Conservation (phyloP, 148 eudicot species). For the Fagopyrum esculentum region DNA sequence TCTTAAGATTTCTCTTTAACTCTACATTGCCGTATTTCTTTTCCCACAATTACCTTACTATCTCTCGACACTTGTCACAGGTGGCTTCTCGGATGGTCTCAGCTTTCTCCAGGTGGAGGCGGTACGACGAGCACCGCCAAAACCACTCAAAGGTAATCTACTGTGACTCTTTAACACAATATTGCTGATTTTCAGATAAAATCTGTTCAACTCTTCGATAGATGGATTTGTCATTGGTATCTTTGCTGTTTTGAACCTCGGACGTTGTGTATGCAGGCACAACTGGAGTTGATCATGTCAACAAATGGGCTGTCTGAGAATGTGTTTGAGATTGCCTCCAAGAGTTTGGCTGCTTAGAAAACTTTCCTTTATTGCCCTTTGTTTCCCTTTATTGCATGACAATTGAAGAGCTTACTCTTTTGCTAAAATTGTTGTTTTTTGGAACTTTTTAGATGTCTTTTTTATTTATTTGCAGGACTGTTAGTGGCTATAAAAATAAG, state of each 20-base stretch:
- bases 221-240: not conserved
- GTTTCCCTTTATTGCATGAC: not conserved
- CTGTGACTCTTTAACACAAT: no score
- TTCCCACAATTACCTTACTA: not conserved
- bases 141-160: slow-evolving; percentile 64
- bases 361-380: not conserved
- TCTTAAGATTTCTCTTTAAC: not conserved
- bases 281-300: slow-evolving; percentile 80
- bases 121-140: slow-evolving; percentile 81
- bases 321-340: slow-evolving; percentile 89
- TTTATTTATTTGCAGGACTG: not conserved
- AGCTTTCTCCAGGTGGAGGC: slow-evolving; percentile 92
- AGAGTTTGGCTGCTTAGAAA: slow-evolving; percentile 75
- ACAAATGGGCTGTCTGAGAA: slow-evolving; percentile 85
- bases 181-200: no score
- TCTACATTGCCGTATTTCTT: not conserved
- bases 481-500: not conserved
- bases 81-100: slow-evolving; percentile 97
- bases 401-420: not conserved
- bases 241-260: not conserved
- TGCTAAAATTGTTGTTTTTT: not conserved
- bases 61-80: slow-evolving; percentile 21
- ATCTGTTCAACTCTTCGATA: not conserved
- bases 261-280: slow-evolving; percentile 46
- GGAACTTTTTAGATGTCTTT: no score